Evolutionary conservation across 768 basidiomycete genomes (phyloP).

Genomic region (Holtermannia corniformis): DNA sequence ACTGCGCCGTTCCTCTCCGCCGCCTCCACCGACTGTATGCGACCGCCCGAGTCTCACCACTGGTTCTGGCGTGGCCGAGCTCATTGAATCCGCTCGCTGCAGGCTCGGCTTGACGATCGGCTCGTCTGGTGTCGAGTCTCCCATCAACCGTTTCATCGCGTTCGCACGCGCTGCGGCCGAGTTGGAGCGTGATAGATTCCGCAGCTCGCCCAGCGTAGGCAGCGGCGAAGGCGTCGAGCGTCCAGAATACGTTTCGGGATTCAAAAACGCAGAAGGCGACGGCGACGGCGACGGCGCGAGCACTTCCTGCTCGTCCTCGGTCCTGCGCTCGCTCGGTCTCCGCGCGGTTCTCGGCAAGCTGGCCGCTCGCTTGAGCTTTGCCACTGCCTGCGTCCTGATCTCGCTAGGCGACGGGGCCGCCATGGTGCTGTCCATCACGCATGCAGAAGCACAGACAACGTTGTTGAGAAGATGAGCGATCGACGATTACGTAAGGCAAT

Average conservation of each 20-base stretch:
- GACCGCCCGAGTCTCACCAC: constrained; percentile 27
- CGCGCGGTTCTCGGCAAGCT: constrained; percentile 64
- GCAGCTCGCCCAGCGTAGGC: constrained; percentile 66
- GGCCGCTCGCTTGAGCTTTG: constrained; percentile 82
- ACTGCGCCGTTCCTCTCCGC: constrained; percentile 34
- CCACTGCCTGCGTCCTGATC: constrained; percentile 77
- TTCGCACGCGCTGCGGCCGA: constrained; percentile 69
- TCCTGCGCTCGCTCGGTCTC: neutral
- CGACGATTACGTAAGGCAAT: too few species aligned
- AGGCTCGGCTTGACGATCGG: constrained; percentile 9
- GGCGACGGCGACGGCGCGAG: constrained; percentile 28
- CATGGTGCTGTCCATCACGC: neutral
- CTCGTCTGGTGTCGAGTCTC: constrained; percentile 46
- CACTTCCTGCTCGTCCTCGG: constrained; percentile 18
- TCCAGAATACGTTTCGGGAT: constrained; percentile 25
- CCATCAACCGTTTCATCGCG: constrained; percentile 78
- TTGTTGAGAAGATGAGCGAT: too few species aligned
- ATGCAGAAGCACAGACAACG: too few species aligned
- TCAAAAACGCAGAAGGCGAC: neutral
- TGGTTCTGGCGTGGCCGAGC: neutral
- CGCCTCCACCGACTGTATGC: constrained; percentile 30
- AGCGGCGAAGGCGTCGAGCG: constrained; percentile 54
- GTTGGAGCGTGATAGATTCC: constrained; percentile 74
- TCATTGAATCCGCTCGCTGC: constrained; percentile 29
- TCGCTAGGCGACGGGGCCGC: constrained; percentile 51